These are phyloP conservation scores for Porcisia deanei DNA, from an alignment of 208 protist species.

Conservation along the genomic window DNA sequence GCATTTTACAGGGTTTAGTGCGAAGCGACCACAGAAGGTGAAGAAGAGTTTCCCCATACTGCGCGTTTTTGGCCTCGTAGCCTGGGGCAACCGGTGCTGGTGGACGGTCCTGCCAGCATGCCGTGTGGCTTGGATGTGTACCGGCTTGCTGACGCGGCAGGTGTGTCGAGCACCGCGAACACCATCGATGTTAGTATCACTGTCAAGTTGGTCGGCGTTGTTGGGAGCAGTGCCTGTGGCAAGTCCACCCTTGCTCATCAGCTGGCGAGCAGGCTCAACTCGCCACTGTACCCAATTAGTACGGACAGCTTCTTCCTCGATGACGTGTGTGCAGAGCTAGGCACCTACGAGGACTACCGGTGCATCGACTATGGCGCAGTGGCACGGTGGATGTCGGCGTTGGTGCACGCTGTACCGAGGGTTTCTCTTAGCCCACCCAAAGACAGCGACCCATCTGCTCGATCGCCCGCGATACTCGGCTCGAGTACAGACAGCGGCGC, in stretches of 20 bases:
- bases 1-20: neutral
- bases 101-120: neutral
- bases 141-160: neutral
- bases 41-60: neutral
- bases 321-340: conserved; percentile 31
- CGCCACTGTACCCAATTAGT: conserved; percentile 51
- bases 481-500: neutral
- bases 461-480: neutral
- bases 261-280: conserved; percentile 35
- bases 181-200: neutral
- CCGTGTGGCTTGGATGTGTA: neutral
- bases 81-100: neutral
- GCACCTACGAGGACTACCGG: conserved; percentile 66
- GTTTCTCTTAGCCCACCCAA: neutral
- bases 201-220: conserved; percentile 37
- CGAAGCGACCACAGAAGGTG: neutral
- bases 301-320: conserved; percentile 63
- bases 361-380: conserved; percentile 33
- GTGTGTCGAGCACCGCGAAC: neutral
- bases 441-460: neutral
- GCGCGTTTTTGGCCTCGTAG: neutral
- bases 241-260: conserved; percentile 51
- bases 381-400: conserved; percentile 16
- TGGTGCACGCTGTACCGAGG: neutral
- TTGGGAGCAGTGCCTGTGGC: conserved; percentile 60